Evolutionary conservation across 148 eudicot genomes (phyloP), one percentile per base, ranked within the genome.

Genomic region (Euryodendron excelsum): DNA sequence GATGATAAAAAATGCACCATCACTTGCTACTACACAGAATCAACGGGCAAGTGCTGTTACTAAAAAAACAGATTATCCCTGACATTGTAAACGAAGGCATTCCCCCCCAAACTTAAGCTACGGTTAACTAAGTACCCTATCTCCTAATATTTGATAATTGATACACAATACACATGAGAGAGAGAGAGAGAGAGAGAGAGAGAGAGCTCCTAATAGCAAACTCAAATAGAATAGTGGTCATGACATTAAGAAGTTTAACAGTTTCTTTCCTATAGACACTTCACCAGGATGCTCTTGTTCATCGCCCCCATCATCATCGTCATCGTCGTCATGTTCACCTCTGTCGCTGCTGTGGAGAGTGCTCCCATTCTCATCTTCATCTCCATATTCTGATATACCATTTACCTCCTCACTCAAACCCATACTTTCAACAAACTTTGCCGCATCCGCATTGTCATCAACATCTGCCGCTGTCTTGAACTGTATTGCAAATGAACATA

Each of bases 351-450:
- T 87, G 34, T 80, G 52, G 67, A 86, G 79, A 37, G 82, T 59
- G 84, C 84, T 86, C 72, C 70, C 84, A 10, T 75, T 74, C 72
- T 85, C 88, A 82, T 82, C 85, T 69, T 84, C 87, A 28, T 56
- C 80, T 11, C 75, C 79, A 61, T 79, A 81, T 73, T 83, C 91
- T 47, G 81, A 78, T 20, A 85, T 83, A 50, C 79, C 82, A 79
- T 80, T 79, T 53, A 77, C 86, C 84, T 90, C 93, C 80, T 87
- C 95, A 36, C 80, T 83, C 59, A 81, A 20, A 61, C 75, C 78
- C 52, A 76, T 72, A 78, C 74, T 79, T 64, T 78, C 81, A 67
- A 77, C 70, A 18, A 79, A 67, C 74, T 88, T 85, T 7, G 77
- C 83, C 56, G 82, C 88, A 71, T 84, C 89, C 31, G 74, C 56